phyloP scores from a whole-genome alignment of 768 basidiomycete genomes.

The Phallus indusiatus region DNA sequence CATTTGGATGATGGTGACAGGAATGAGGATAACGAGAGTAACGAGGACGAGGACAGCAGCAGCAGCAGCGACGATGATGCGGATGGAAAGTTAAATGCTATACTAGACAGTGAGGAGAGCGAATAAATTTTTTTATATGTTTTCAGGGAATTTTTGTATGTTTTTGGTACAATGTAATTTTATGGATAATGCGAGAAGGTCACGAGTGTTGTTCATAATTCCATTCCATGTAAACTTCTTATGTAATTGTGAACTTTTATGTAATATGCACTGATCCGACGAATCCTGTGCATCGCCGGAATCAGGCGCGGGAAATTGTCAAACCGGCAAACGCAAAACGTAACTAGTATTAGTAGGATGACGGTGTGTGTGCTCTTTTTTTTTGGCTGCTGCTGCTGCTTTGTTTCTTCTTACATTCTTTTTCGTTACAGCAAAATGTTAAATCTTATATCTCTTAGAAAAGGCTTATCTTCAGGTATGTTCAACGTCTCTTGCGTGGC shows the following conservation, averaged over 20 bases:
- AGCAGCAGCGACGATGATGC: not conserved
- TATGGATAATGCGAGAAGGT: not conserved
- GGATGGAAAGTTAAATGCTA: conserved; percentile 1
- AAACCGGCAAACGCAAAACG: not conserved
- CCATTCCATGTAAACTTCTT: too few species aligned
- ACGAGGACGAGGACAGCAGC: not conserved
- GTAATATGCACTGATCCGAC: not conserved
- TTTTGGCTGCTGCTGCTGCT: not conserved
- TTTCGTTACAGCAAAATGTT: not conserved
- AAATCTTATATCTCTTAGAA: conserved; percentile 7
- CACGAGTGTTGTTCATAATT: too few species aligned
- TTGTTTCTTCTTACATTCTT: not conserved
- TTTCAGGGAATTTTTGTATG: not conserved
- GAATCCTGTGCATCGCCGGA: not conserved
- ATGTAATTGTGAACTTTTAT: too few species aligned
- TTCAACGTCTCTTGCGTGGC: not conserved
- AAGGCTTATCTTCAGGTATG: conserved; percentile 6
- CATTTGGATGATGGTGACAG: conserved; percentile 11
- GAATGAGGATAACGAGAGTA: not conserved
- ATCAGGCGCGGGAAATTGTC: not conserved
- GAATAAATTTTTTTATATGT: not conserved
- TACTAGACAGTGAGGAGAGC: conserved; percentile 3
- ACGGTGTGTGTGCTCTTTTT: not conserved
- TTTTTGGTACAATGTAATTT: not conserved
- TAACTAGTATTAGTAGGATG: not conserved